Conservation (phyloP, 78 protist genomes). For the Dictyostelium citrinum region DNA sequence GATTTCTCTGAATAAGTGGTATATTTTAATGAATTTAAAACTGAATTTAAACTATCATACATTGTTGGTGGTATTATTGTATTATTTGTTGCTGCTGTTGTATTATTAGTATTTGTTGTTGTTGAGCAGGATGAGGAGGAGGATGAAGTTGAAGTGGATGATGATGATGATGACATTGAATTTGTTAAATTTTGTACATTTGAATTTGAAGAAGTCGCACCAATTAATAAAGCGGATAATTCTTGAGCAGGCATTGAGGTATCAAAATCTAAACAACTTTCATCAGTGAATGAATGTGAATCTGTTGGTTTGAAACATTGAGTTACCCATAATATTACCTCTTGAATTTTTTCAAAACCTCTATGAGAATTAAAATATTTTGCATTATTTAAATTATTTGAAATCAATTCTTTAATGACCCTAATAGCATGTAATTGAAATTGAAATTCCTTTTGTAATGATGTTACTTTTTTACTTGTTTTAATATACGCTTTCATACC, state of each 20-base stretch:
- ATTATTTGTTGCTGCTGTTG: not conserved
- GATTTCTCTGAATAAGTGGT: conserved; percentile 48
- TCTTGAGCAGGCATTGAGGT: not conserved
- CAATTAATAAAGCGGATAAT: not conserved
- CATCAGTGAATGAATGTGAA: not conserved
- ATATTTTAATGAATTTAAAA: conserved; percentile 39
- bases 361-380: not conserved
- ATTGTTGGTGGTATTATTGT: not conserved
- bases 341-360: conserved; percentile 40
- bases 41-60: conserved; percentile 45
- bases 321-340: conserved; percentile 32
- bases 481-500: conserved; percentile 26
- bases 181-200: not conserved
- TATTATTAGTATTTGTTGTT: not conserved
- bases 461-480: not conserved
- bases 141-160: not conserved
- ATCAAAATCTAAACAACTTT: not conserved
- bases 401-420: conserved; percentile 32
- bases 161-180: not conserved
- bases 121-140: not conserved
- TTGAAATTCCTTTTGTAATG: conserved; percentile 26
- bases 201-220: not conserved
- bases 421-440: conserved; percentile 49
- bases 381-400: conserved; percentile 19
- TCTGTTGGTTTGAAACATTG: conserved; percentile 42